A percentile compares a stretch with the other conserved stretches of the same genome.
These are phyloP conservation scores for Cutaneotrichosporon daszewskae DNA, from an alignment of 1,284 basidiomycete species.

Conservation along the genomic window DNA sequence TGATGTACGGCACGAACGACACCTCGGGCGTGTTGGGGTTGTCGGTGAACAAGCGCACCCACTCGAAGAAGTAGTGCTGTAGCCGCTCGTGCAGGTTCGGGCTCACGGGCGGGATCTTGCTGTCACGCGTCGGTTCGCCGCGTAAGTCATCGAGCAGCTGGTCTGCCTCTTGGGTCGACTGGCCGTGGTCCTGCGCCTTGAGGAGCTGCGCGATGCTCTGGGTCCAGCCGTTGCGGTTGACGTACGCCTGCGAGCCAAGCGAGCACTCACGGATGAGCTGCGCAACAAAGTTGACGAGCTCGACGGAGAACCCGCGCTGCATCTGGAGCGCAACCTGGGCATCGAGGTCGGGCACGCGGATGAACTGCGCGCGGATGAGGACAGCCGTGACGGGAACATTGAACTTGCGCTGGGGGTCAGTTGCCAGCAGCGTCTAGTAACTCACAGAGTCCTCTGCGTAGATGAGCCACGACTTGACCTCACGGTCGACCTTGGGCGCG, in stretches of 20 bases:
- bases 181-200: constrained; percentile 49
- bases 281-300: constrained; percentile 74
- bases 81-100: constrained; percentile 52
- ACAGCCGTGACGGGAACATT: constrained; percentile 91
- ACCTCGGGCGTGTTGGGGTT: constrained; percentile 78
- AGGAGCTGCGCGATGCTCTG: constrained; percentile 76
- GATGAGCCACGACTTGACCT: constrained; percentile 93
- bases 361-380: constrained; percentile 74
- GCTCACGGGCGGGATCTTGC: constrained; percentile 36
- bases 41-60: constrained; percentile 77
- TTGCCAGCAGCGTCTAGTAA: neutral
- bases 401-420: constrained; percentile 63
- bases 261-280: constrained; percentile 82
- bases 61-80: constrained; percentile 62
- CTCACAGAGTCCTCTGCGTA: constrained; percentile 84
- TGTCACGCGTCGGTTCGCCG: constrained; percentile 16
- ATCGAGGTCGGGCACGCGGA: constrained; percentile 76
- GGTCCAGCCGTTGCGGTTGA: constrained; percentile 71
- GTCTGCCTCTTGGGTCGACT: constrained; percentile 32
- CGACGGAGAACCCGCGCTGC: constrained; percentile 64
- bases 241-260: constrained; percentile 65
- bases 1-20: constrained; percentile 95
- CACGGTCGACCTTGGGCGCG: constrained; percentile 89
- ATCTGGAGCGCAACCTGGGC: constrained; percentile 86
- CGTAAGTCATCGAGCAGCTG: constrained; percentile 46